Percentiles rank a stretch among this genome's conserved stretches.
Evolutionary conservation across 225 moss, liverwort and hornwort genomes (phyloP).

Genomic region (Physcomitrium patens): DNA sequence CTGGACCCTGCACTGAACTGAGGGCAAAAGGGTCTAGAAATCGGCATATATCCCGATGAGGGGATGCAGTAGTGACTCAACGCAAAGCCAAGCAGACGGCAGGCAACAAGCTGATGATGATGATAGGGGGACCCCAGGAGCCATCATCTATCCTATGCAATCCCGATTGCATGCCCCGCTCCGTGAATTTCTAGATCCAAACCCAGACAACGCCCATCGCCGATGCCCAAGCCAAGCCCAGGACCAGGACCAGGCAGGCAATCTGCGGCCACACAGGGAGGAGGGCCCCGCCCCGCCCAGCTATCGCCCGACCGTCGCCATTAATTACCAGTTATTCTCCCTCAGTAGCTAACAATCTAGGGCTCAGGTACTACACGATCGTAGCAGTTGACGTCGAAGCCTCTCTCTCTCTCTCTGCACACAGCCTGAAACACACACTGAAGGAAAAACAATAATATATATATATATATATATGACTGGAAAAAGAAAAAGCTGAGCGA

Average conservation of each 20-base stretch:
- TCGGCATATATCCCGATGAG: too few relatives aligned
- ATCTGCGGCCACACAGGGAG: background rate
- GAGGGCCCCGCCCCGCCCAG: background rate
- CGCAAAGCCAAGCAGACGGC: too few relatives aligned
- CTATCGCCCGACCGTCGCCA: background rate
- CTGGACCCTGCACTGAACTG: slow-evolving; percentile 5
- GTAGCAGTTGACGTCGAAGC: background rate
- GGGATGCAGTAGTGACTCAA: too few relatives aligned
- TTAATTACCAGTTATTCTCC: background rate
- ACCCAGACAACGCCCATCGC: background rate
- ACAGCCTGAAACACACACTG: background rate
- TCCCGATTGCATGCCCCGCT: background rate
- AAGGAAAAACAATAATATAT: background rate
- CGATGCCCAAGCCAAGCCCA: too few relatives aligned
- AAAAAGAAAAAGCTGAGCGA: too few relatives aligned
- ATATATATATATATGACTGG: too few relatives aligned
- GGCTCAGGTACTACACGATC: background rate
- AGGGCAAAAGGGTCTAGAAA: too few relatives aligned
- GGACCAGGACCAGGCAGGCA: background rate
- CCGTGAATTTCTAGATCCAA: slow-evolving; percentile 14
- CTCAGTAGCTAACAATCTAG: background rate
- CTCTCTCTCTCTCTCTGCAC: background rate
- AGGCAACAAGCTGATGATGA: background rate
- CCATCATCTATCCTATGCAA: background rate
- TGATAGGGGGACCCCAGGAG: background rate